A percentile compares a stretch with the other conserved stretches of the same genome.
Conservation (phyloP, 2,329 filamentous ascomycete genomes). For the Alternaria metachromatica region DNA sequence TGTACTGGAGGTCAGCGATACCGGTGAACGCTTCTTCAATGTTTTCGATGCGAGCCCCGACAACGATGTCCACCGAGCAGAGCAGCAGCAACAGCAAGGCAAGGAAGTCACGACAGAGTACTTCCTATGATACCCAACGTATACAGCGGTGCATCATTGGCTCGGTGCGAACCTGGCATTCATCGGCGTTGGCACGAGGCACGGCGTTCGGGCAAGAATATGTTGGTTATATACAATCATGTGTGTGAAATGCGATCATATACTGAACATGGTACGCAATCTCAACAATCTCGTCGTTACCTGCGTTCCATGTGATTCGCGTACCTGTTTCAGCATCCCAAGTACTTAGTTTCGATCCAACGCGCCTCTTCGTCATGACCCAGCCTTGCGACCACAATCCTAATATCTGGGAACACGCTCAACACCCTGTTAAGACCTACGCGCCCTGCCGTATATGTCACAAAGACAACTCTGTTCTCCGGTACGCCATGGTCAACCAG, state of each 20-base stretch:
- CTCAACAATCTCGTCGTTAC: neutral
- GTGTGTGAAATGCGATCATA: conserved; percentile 1
- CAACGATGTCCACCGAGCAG: conserved; percentile 84
- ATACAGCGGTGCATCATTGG: conserved; percentile 19
- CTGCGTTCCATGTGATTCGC: neutral
- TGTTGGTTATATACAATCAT: conserved; percentile 15
- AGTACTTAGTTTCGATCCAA: conserved; percentile 90
- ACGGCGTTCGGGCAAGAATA: conserved; percentile 13
- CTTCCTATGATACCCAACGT: conserved; percentile 62
- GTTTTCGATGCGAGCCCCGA: conserved; percentile 97
- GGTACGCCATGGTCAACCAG: conserved; percentile 90
- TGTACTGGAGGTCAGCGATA: conserved; percentile 93
- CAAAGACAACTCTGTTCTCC: conserved; percentile 85
- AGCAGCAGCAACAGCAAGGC: conserved; percentile 78
- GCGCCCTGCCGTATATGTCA: conserved; percentile 88
- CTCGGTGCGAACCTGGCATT: conserved; percentile 16
- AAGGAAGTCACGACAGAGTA: conserved; percentile 75
- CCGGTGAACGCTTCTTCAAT: conserved; percentile 93
- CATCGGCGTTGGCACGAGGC: conserved; percentile 17
- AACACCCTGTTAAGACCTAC: conserved; percentile 84
- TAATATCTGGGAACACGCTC: conserved; percentile 86
- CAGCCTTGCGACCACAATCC: conserved; percentile 83
- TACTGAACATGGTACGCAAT: conserved; percentile 1
- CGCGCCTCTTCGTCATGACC: conserved; percentile 82
- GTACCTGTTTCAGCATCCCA: conserved; percentile 72